Conservation (phyloP, 352 stramenopile species). For the Phytopythium vexans region DNA sequence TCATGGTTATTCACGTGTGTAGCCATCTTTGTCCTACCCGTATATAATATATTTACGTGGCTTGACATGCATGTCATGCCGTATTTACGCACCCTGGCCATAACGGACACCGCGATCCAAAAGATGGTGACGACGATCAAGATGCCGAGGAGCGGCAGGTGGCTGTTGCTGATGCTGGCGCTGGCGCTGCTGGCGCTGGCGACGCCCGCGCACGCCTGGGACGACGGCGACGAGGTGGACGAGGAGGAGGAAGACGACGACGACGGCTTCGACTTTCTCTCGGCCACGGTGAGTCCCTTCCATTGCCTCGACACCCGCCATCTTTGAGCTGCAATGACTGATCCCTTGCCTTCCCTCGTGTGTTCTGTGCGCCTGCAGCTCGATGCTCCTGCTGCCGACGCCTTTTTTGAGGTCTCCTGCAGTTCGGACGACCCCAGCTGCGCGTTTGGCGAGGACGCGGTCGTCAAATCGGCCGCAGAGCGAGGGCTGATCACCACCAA, state of each 20-base stretch:
- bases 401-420: constrained; percentile 33
- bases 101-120: too few relatives aligned
- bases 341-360: neutral
- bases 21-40: too few relatives aligned
- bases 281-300: constrained; percentile 15
- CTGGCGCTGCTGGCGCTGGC: constrained; percentile 12
- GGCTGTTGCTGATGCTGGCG: constrained; percentile 7
- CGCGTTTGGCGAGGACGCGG: constrained; percentile 12
- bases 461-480: constrained; percentile 29
- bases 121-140: constrained; percentile 13
- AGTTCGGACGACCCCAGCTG: constrained; percentile 14
- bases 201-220: constrained; percentile 10
- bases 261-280: constrained; percentile 31
- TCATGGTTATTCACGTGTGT: too few relatives aligned
- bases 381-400: constrained; percentile 18
- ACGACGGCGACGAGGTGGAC: constrained; percentile 13
- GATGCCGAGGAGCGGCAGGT: neutral
- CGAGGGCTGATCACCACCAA: constrained; percentile 56
- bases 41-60: too few relatives aligned
- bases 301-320: neutral
- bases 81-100: too few relatives aligned
- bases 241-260: constrained; percentile 27
- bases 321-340: neutral
- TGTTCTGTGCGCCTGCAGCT: constrained; percentile 12
- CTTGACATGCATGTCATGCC: too few relatives aligned